Percentiles rank a stretch among this genome's conserved stretches.
These are phyloP conservation scores for Trichoderma erinaceum DNA, from an alignment of 495 filamentous ascomycete genomes.

Conservation along the genomic window DNA sequence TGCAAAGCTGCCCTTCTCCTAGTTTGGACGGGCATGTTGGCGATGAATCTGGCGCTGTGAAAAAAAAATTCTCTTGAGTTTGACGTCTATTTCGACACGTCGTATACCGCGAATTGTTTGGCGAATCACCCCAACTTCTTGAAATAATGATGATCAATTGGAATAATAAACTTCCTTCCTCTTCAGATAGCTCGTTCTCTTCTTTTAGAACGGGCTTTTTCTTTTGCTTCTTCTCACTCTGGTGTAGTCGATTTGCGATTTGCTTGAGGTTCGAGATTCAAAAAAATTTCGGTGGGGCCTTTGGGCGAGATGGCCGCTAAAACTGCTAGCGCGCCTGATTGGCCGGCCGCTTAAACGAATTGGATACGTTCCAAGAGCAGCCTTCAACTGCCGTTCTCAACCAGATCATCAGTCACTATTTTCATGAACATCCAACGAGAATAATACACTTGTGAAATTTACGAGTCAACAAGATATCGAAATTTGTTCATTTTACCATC, in stretches of 20 bases:
- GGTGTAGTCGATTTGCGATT: not conserved
- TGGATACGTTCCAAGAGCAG: not conserved
- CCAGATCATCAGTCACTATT: not conserved
- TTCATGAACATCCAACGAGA: not conserved
- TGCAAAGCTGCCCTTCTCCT: slow-evolving; percentile 2
- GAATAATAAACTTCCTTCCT: not conserved
- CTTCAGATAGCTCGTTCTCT: not conserved
- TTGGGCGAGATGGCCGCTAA: not conserved
- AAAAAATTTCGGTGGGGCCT: slow-evolving; percentile 7
- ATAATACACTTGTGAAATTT: not conserved
- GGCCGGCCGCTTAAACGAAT: not conserved
- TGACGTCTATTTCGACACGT: not conserved
- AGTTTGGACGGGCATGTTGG: not conserved
- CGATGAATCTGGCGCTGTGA: not conserved
- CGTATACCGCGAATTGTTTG: not conserved
- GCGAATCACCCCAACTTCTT: not conserved
- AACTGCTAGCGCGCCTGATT: slow-evolving; percentile 1
- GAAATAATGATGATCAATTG: not conserved
- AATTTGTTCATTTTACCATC: not conserved
- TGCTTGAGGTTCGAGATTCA: slow-evolving; percentile 1
- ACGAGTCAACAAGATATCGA: not conserved
- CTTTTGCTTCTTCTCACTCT: not conserved
- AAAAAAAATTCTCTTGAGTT: not conserved
- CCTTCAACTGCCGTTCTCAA: not conserved
- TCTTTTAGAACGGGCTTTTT: not conserved